These are phyloP conservation scores for Brassica balearica DNA, from an alignment of 441 rosid genomes.

Conservation along the genomic window DNA sequence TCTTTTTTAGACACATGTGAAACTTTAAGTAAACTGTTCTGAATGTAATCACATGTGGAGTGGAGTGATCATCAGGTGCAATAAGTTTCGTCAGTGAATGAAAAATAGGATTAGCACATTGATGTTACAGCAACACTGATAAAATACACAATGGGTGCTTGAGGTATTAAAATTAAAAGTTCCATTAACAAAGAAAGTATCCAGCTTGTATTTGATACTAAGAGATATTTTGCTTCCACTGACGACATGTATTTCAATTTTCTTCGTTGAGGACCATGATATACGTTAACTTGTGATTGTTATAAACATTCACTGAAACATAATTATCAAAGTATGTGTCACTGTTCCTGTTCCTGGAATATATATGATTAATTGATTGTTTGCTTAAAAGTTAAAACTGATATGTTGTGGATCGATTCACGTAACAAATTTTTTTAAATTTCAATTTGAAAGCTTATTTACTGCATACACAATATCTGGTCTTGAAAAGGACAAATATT, in stretches of 20 bases:
- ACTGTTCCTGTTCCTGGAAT: neutral
- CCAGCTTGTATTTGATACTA: neutral
- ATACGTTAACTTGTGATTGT: neutral
- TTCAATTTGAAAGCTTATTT: neutral
- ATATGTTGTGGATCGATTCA: neutral
- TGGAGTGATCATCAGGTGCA: neutral
- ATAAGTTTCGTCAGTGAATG: neutral
- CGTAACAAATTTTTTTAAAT: neutral
- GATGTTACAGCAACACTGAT: neutral
- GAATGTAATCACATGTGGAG: neutral
- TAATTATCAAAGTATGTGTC: neutral
- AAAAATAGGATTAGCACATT: neutral
- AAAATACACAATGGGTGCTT: neutral
- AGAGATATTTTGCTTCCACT: neutral
- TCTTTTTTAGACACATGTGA: neutral
- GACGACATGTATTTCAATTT: neutral
- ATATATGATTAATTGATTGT: neutral
- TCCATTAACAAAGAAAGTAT: neutral
- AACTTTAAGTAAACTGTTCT: neutral
- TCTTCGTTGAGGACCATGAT: neutral
- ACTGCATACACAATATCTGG: neutral
- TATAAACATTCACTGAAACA: neutral
- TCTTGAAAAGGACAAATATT: neutral
- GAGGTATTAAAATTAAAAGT: neutral
- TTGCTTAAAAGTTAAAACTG: neutral